phyloP scores from a whole-genome alignment of 2,329 filamentous ascomycete genomes.

The Lasiodiplodia hormozganensis region DNA sequence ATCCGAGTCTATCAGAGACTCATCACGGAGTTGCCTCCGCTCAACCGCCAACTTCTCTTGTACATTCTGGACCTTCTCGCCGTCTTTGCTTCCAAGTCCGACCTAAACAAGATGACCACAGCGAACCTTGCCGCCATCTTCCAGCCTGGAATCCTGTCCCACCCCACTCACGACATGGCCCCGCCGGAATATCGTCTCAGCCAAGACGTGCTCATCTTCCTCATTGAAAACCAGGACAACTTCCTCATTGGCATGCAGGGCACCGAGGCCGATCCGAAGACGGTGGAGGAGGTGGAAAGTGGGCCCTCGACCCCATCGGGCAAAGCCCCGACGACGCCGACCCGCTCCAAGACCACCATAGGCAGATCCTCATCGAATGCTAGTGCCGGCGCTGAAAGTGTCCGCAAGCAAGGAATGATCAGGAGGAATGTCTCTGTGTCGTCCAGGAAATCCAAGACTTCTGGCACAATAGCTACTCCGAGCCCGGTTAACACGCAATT shows the following conservation, averaged over 20 bases:
- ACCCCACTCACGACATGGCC: conserved; percentile 93
- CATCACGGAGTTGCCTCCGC: conserved; percentile 88
- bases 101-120: conserved; percentile 96
- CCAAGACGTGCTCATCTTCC: conserved; percentile 95
- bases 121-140: conserved; percentile 96
- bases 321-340: conserved; percentile 56
- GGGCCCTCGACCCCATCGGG: conserved; percentile 64
- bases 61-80: conserved; percentile 96
- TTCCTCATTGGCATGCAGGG: conserved; percentile 99
- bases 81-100: conserved; percentile 95
- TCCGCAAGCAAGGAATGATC: conserved; percentile 79
- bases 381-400: conserved; percentile 86
- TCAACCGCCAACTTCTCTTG: conserved; percentile 91
- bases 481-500: conserved; percentile 61
- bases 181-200: conserved; percentile 93
- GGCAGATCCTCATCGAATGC: conserved; percentile 83
- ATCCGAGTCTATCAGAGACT: conserved; percentile 85
- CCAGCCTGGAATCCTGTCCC: conserved; percentile 93
- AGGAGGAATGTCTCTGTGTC: conserved; percentile 91
- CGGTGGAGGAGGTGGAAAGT: conserved; percentile 72
- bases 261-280: conserved; percentile 91
- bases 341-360: conserved; percentile 63
- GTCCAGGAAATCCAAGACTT: conserved; percentile 82
- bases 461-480: conserved; percentile 66
- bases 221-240: conserved; percentile 98